Base-by-base conservation (phyloP, 345 rosid species). In the Balakata baccata region DNA sequence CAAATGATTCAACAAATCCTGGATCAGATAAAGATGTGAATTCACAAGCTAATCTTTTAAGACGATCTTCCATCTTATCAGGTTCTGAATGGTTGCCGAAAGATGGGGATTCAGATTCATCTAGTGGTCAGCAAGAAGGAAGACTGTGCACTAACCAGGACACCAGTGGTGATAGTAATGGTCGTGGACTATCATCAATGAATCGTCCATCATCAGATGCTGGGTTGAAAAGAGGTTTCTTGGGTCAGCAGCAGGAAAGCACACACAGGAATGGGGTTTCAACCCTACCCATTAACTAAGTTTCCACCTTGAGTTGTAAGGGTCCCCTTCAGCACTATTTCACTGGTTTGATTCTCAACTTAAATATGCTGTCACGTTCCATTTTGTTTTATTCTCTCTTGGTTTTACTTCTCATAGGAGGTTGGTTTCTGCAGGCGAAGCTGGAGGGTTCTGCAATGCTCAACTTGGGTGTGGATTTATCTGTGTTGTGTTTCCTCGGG, bases 201-300 rank as follows among this genome's bases (percentile, higher is more conserved):
- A 75, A 78, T 43, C 79, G 69, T 37, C 66, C 77, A 52, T 54
- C 76, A 57, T 45, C 82, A 39, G 25, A 50, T 68, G 77, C 67
- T 65, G 54, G 20, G 46, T 18, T n/a, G 50, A 50, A 38, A 18
- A 60, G 69, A 17, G 69, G 66, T 56, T 66, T 61, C 66, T 69
- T 80, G 51, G 76, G 72, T 65, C 83, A 59, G 77, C 82, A 74
- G 73, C 70, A 66, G 74, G 82, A 78, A 68, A 73, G 17, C 57
- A 43, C 75, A 57, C 78, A 74, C 37, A 76, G 80, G 67, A 83
- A 80, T 60, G 79, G 78, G 71, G 80, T 76, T 5, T 73, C 80
- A 18, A 62, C 79, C 77, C 73, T 51, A 66, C 43, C 75, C 41
- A 77, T 73, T 60, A 53, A 81, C 47, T 80, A 72, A 65, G 56